Evolutionary conservation across 2,329 filamentous ascomycete species (phyloP).

Genomic region (Neonectria ditissima): DNA sequence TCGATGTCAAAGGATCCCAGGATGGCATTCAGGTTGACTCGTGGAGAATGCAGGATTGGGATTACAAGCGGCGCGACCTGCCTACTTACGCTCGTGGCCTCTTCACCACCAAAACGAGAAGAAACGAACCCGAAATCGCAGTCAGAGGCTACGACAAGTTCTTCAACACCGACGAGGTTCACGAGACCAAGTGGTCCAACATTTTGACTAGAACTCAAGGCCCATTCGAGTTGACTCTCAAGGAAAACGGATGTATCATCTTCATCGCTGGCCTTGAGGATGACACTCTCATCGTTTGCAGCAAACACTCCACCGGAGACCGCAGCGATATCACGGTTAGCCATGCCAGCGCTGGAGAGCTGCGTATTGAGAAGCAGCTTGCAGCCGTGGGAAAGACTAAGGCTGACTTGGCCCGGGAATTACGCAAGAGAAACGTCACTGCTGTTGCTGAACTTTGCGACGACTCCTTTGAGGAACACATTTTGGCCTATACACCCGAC

Average conservation of each 20-base stretch:
- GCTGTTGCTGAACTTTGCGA: conserved; percentile 97
- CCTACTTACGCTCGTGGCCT: conserved; percentile 94
- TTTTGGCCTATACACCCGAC: conserved; percentile 86
- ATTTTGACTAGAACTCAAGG: conserved; percentile 81
- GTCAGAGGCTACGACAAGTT: conserved; percentile 98
- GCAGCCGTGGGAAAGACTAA: conserved; percentile 80
- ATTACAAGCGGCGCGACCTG: conserved; percentile 88
- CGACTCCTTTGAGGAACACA: conserved; percentile 96
- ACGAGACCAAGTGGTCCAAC: conserved; percentile 83
- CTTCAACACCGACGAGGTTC: conserved; percentile 91
- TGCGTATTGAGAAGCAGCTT: conserved; percentile 84
- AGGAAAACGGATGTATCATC: conserved; percentile 99
- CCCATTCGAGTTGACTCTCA: conserved; percentile 95
- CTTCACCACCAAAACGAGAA: conserved; percentile 81
- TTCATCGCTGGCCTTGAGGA: conserved; percentile 94
- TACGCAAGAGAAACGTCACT: conserved; percentile 87
- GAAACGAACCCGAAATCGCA: conserved; percentile 79
- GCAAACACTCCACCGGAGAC: conserved; percentile 94
- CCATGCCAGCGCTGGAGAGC: conserved; percentile 87
- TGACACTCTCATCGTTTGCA: conserved; percentile 92
- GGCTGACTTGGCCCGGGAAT: conserved; percentile 79
- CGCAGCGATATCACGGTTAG: conserved; percentile 78
- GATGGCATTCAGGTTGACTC: conserved; percentile 81
- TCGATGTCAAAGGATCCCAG: conserved; percentile 71
- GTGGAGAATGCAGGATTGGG: conserved; percentile 94